phyloP scores from a whole-genome alignment of 257 asterid species.

The Cruciata laevipes region DNA sequence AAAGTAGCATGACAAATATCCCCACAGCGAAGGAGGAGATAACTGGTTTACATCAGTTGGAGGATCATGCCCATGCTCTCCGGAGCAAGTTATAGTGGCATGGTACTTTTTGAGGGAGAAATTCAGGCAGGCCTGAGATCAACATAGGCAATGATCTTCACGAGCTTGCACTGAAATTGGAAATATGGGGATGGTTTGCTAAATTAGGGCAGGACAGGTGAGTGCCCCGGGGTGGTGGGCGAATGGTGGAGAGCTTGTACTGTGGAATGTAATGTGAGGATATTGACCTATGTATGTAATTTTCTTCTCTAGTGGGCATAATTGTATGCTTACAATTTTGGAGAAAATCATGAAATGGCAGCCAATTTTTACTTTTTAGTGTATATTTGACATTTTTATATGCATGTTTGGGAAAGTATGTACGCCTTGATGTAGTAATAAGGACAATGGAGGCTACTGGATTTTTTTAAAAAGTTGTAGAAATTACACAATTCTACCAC shows the following conservation, averaged over 20 bases:
- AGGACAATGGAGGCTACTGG: too few species aligned
- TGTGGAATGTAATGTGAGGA: conserved; percentile 5
- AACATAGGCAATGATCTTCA: not conserved
- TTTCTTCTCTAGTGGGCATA: conserved; percentile 17
- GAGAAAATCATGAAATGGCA: conserved; percentile 11
- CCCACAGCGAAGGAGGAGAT: conserved; percentile 44
- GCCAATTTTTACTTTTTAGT: too few species aligned
- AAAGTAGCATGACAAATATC: conserved; percentile 21
- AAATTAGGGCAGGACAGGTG: not conserved
- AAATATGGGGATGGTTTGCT: not conserved
- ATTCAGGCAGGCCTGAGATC: conserved; percentile 4
- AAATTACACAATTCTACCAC: too few species aligned
- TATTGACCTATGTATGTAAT: conserved; percentile 9
- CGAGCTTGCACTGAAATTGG: not conserved
- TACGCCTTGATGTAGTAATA: too few species aligned
- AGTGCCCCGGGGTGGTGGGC: not conserved
- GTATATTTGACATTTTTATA: too few species aligned
- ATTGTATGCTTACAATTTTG: conserved; percentile 25
- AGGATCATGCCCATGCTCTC: conserved; percentile 40
- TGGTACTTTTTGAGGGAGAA: conserved; percentile 2
- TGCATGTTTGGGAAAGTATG: too few species aligned
- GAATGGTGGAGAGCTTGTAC: not conserved
- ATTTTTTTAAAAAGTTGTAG: too few species aligned
- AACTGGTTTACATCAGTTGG: conserved; percentile 32
- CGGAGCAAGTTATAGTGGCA: conserved; percentile 20